A percentile compares a stretch with the other conserved stretches of the same genome.
Evolutionary conservation across 768 basidiomycete species (phyloP).

Genomic region (Suillus lakei): DNA sequence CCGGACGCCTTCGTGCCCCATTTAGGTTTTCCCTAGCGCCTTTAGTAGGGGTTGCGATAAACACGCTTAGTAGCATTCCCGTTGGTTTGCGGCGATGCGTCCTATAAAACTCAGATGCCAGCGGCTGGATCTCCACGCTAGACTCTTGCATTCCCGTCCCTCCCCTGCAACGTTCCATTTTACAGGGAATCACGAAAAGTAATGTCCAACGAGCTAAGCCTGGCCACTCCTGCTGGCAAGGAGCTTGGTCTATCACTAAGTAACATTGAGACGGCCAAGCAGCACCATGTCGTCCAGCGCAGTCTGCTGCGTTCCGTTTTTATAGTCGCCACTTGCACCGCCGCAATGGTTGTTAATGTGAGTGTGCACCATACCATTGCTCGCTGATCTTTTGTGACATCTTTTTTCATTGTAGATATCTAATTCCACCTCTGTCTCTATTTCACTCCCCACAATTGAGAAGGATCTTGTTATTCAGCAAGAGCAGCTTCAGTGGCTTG

Average conservation of each 20-base stretch:
- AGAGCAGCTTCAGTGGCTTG: constrained; percentile 65
- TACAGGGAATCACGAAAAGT: background rate
- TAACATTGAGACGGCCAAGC: constrained; percentile 13
- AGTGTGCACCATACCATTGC: constrained; percentile 10
- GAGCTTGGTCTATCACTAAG: constrained; percentile 17
- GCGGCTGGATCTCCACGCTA: background rate
- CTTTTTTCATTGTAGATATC: constrained; percentile 25
- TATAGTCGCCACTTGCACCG: constrained; percentile 43
- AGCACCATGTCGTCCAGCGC: constrained; percentile 8
- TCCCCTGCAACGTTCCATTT: background rate
- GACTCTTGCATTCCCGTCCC: constrained; percentile 1
- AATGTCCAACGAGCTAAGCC: constrained; percentile 15
- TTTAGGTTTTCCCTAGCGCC: background rate
- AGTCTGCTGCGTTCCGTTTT: constrained; percentile 32
- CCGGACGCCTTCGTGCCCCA: background rate
- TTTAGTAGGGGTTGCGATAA: background rate
- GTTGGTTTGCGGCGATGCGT: background rate
- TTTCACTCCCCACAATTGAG: constrained; percentile 58
- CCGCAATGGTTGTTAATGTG: constrained; percentile 43
- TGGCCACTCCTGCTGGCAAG: constrained; percentile 11
- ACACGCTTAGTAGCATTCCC: background rate
- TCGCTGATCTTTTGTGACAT: background rate
- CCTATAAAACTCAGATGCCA: constrained; percentile 24
- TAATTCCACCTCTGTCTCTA: constrained; percentile 48
- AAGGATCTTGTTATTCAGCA: constrained; percentile 52